Evolutionary conservation across 75 land plant genomes (phyloP).

Genomic region (Ceratopteris richardii): DNA sequence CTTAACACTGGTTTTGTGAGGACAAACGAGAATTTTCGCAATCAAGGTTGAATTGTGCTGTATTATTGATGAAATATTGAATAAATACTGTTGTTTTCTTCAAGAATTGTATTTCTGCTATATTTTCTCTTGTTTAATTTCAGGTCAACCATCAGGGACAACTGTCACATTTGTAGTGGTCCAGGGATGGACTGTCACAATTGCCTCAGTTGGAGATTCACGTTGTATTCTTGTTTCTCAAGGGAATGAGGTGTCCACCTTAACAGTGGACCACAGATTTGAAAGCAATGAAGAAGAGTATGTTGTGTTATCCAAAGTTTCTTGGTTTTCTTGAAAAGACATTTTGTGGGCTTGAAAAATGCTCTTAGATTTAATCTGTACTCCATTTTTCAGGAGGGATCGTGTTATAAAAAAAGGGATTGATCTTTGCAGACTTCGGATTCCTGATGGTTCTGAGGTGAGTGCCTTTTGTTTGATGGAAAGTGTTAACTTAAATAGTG

Average conservation of each 20-base stretch:
- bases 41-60: constrained; percentile 36
- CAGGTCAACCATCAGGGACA: constrained; percentile 89
- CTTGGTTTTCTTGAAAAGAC: neutral
- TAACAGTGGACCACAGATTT: constrained; percentile 87
- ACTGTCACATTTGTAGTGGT: constrained; percentile 84
- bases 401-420: constrained; percentile 87
- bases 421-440: constrained; percentile 80
- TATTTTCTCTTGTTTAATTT: neutral
- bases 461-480: no score
- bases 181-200: constrained; percentile 88
- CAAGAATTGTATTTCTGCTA: no score
- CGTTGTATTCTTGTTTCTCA: constrained; percentile 77
- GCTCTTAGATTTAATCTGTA: neutral
- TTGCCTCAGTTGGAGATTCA: constrained; percentile 92
- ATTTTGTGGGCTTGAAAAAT: neutral
- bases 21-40: constrained; percentile 89
- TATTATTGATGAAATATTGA: neutral
- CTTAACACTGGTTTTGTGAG: constrained; percentile 93
- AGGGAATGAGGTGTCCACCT: constrained; percentile 50
- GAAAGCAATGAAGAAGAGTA: constrained; percentile 79
- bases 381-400: constrained; percentile 46
- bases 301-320: neutral
- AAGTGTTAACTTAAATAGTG: no score
- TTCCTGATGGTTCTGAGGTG: constrained; percentile 80
- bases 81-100: neutral